Conservation (phyloP, 768 basidiomycete species). For the Russula emetica region DNA sequence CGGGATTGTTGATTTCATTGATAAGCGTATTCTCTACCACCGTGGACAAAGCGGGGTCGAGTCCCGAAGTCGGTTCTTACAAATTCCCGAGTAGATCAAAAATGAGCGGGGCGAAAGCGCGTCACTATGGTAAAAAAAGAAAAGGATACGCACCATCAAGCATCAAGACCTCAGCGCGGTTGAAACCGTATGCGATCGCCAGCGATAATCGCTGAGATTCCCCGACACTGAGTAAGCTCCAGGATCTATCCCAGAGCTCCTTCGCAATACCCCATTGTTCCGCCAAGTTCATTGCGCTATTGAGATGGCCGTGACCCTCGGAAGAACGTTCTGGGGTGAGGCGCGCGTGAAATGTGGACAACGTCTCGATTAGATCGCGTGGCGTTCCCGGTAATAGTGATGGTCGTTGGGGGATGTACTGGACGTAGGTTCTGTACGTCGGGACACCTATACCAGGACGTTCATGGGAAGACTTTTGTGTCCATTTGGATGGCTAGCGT, state of each 20-base stretch:
- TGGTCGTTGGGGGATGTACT: conserved; percentile 86
- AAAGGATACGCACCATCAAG: conserved; percentile 54
- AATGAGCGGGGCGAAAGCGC: neutral
- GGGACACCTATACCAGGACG: conserved; percentile 55
- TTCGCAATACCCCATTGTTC: conserved; percentile 61
- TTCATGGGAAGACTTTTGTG: conserved; percentile 1
- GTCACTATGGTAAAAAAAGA: neutral
- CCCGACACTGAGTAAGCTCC: conserved; percentile 80
- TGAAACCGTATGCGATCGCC: conserved; percentile 66
- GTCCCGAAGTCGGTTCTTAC: conserved; percentile 84
- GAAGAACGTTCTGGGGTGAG: conserved; percentile 31
- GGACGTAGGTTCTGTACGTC: conserved; percentile 67
- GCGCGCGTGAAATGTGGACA: conserved; percentile 50
- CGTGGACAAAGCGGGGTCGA: conserved; percentile 64
- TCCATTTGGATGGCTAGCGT: conserved; percentile 24
- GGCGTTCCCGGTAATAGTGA: conserved; percentile 83
- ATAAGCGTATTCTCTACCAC: conserved; percentile 63
- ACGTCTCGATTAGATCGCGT: conserved; percentile 57
- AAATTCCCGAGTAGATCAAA: neutral
- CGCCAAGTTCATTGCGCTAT: conserved; percentile 47
- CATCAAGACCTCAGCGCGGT: conserved; percentile 73
- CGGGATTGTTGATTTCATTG: conserved; percentile 45
- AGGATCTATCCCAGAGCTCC: conserved; percentile 72
- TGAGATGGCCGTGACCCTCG: conserved; percentile 27
- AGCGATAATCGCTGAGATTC: conserved; percentile 82